Percentiles rank a stretch among this genome's conserved stretches.
Conservation (phyloP, 192 early-diverging fungal species). For the Funneliformis geosporum region DNA sequence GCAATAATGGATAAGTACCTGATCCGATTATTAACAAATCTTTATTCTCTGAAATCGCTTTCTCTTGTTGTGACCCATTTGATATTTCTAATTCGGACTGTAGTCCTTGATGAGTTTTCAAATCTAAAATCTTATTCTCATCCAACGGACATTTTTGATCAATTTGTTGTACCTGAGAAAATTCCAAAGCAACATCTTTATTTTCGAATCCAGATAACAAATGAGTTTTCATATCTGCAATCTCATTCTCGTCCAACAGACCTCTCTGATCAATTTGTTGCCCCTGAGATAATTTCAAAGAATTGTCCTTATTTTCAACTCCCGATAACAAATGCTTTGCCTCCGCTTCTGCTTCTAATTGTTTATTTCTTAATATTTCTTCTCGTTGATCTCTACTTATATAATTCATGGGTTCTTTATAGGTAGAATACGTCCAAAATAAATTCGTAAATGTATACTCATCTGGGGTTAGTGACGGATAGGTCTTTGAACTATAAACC, state of each 20-base stretch:
- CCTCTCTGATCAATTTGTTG: too few relatives aligned
- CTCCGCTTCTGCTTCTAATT: not conserved
- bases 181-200: not conserved
- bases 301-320: too few relatives aligned
- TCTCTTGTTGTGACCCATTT: not conserved
- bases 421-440: constrained; percentile 67
- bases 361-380: constrained; percentile 28
- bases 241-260: not conserved
- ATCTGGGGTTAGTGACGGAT: constrained; percentile 55
- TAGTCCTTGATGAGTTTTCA: not conserved
- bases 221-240: not conserved
- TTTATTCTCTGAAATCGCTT: not conserved
- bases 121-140: not conserved
- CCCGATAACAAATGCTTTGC: not conserved
- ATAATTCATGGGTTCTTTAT: constrained; percentile 38
- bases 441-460: constrained; percentile 66
- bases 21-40: not conserved
- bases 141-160: not conserved
- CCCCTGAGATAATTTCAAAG: too few relatives aligned
- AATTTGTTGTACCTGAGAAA: not conserved
- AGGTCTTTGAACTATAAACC: constrained; percentile 16
- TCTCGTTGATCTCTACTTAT: not conserved
- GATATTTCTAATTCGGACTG: not conserved
- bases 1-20: constrained; percentile 13
- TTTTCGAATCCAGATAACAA: not conserved